These are phyloP conservation scores for Suhomyces vadensis DNA, from an alignment of 805 yeast species.

Conservation along the genomic window DNA sequence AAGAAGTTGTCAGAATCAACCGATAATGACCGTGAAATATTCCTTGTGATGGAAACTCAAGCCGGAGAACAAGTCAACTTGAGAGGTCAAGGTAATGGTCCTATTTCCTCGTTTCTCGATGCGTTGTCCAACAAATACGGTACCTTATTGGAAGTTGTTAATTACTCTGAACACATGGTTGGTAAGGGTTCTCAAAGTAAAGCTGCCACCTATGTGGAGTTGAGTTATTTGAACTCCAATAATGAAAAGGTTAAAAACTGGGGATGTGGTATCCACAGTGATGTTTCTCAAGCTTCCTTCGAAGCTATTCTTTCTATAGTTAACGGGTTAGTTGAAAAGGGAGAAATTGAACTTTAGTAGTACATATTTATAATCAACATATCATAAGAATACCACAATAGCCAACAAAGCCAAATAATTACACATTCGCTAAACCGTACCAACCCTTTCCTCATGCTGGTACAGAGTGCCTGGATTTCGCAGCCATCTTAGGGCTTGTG, in stretches of 20 bases:
- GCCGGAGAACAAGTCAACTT: constrained; percentile 23
- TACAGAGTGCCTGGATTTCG: too few relatives aligned
- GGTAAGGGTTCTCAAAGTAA: constrained; percentile 70
- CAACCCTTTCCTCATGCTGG: too few relatives aligned
- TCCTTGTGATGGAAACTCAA: constrained; percentile 20
- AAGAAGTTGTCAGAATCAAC: constrained; percentile 11
- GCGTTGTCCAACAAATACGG: constrained; percentile 57
- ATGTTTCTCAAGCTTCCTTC: constrained; percentile 43
- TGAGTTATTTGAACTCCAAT: constrained; percentile 34
- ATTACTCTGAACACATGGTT: constrained; percentile 71
- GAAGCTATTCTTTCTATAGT: constrained; percentile 29
- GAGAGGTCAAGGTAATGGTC: constrained; percentile 73
- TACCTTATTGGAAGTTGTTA: constrained; percentile 58
- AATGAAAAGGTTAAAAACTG: constrained; percentile 36
- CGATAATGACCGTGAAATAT: constrained; percentile 22
- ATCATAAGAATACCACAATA: too few relatives aligned
- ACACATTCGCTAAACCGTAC: too few relatives aligned
- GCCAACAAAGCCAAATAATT: too few relatives aligned
- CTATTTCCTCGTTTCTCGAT: constrained; percentile 70
- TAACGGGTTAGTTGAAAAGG: constrained; percentile 25
- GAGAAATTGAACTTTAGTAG: constrained; percentile 30
- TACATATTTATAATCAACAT: too few relatives aligned
- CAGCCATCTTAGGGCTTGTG: constrained; percentile 11
- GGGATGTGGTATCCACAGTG: constrained; percentile 48
- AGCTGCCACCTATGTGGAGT: constrained; percentile 75